Evolutionary conservation across 495 filamentous ascomycete genomes (phyloP).

Genomic region (Chaetomidium leptoderma): DNA sequence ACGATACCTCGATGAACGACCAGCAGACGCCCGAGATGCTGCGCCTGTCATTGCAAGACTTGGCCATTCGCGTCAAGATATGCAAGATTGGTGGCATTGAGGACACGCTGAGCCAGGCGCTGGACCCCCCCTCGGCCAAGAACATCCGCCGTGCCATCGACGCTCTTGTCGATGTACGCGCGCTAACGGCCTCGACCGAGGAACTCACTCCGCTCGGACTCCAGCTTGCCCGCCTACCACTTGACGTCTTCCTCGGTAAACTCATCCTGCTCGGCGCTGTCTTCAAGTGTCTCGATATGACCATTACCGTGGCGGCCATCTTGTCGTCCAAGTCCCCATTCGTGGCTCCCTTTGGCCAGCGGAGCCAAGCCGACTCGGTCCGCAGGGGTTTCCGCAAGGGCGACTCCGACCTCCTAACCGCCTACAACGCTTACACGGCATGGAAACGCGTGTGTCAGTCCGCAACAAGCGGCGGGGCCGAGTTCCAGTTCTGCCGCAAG

Average conservation of each 20-base stretch:
- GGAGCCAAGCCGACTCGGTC: slow-evolving; percentile 71
- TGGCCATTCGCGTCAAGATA: slow-evolving; percentile 93
- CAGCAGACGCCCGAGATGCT: slow-evolving; percentile 96
- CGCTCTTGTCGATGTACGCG: slow-evolving; percentile 86
- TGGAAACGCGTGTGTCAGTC: slow-evolving; percentile 75
- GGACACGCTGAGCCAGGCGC: slow-evolving; percentile 77
- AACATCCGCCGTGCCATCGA: slow-evolving; percentile 92
- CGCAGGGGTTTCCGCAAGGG: slow-evolving; percentile 73
- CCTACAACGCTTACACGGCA: slow-evolving; percentile 85
- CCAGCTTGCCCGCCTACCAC: slow-evolving; percentile 79
- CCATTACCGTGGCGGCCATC: slow-evolving; percentile 85
- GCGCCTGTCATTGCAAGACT: slow-evolving; percentile 85
- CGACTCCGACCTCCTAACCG: slow-evolving; percentile 85
- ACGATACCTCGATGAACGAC: slow-evolving; percentile 74
- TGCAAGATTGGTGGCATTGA: slow-evolving; percentile 92
- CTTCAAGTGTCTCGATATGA: slow-evolving; percentile 86
- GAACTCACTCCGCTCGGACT: slow-evolving; percentile 80
- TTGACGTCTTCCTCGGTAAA: slow-evolving; percentile 94
- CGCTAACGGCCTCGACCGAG: slow-evolving; percentile 66
- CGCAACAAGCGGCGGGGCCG: slow-evolving; percentile 57
- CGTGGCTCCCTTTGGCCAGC: slow-evolving; percentile 74
- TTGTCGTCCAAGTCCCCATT: slow-evolving; percentile 95
- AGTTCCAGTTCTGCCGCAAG: slow-evolving; percentile 83
- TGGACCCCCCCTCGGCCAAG: slow-evolving; percentile 83
- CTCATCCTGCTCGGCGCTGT: slow-evolving; percentile 76